phyloP scores from a whole-genome alignment of 2,329 filamentous ascomycete species.

The Metarhizium brunneum region DNA sequence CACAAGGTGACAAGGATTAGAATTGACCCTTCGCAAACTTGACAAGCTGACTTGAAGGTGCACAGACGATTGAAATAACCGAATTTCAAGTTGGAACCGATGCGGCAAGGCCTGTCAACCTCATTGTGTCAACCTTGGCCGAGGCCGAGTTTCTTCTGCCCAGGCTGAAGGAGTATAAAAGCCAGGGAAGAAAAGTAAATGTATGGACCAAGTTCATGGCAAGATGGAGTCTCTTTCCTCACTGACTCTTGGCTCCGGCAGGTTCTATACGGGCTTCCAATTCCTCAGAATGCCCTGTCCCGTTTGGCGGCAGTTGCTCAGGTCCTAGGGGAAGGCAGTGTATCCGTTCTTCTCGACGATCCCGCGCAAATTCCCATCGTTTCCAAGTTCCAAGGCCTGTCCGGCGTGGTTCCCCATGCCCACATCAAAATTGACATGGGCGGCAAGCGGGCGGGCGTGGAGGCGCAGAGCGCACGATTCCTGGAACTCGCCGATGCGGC shows the following conservation, averaged over 20 bases:
- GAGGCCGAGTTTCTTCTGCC: conserved; percentile 61
- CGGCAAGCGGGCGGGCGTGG: conserved; percentile 59
- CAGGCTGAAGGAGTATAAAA: conserved; percentile 48
- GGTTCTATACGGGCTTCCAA: conserved; percentile 65
- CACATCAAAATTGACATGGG: conserved; percentile 72
- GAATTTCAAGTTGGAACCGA: conserved; percentile 58
- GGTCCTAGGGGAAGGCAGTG: conserved; percentile 42
- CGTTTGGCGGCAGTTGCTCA: conserved; percentile 49
- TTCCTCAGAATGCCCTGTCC: conserved; percentile 49
- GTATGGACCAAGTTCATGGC: conserved; percentile 27
- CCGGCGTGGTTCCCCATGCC: conserved; percentile 41
- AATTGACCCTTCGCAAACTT: not conserved
- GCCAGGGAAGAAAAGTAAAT: conserved; percentile 45
- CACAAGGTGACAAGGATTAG: conserved; percentile 52
- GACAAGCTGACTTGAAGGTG: conserved; percentile 6
- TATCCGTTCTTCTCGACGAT: conserved; percentile 65
- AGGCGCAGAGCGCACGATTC: conserved; percentile 37
- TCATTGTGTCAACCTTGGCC: conserved; percentile 65
- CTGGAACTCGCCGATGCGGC: conserved; percentile 33
- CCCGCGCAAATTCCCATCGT: conserved; percentile 44
- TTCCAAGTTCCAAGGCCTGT: conserved; percentile 30
- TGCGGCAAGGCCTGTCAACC: conserved; percentile 37
- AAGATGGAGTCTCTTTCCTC: not conserved
- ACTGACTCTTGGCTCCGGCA: conserved; percentile 15
- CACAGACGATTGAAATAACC: conserved; percentile 55